Evolutionary conservation across 352 stramenopile genomes (phyloP), one percentile per base, ranked within the genome.

Genomic region (Phytophthora pseudosyringae): DNA sequence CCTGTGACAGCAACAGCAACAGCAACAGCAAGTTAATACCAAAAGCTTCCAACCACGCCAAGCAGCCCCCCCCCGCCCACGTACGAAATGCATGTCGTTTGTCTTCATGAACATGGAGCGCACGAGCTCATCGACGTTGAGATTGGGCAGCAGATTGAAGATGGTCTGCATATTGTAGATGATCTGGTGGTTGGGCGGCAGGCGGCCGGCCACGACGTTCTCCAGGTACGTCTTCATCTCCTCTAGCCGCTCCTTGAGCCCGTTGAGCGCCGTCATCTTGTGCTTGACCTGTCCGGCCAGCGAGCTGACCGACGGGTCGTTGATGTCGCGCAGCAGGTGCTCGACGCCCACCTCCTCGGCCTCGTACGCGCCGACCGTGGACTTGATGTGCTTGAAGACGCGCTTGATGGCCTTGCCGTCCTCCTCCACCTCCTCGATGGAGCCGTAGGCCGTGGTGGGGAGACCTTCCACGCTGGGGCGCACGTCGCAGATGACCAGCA

Each of bases 161-260:
- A 99, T 99, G n/a, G 95, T 98, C 86, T 99, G 98, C 88, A 99
- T 97, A 83, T 99, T 99, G 87, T 99, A 99, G 61, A 99, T 91
- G 83, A 99, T 99, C 66, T 94, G 86, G 71, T 94, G 81, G 72
- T 94, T 94, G 26, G 80, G 73, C 33, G 86, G 86, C 49, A 93
- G 59, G 15, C 74, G 77, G 28, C 86, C 91, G 8, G 82, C 81
- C 11, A 97, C 86, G 16, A 98, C 94, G 51, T 96, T 94, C 73
- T 98, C 89, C 26, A 99, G 76, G 75, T 99, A 99, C 71, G 89
- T 86, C 73, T 99, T 98, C 90, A 99, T 99, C 80, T 99, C 97
- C 43, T 98, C 86, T n/a, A 99, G 81, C 49, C 93, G 84, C 44
- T 94, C 91, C 55, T 95, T 95, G 5, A 99, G 80, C 0, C 96